A percentile compares a stretch with the other conserved stretches of the same genome.
These are phyloP conservation scores for Coemansia sp. DNA, from an alignment of 192 early-diverging fungal species.

Conservation along the genomic window DNA sequence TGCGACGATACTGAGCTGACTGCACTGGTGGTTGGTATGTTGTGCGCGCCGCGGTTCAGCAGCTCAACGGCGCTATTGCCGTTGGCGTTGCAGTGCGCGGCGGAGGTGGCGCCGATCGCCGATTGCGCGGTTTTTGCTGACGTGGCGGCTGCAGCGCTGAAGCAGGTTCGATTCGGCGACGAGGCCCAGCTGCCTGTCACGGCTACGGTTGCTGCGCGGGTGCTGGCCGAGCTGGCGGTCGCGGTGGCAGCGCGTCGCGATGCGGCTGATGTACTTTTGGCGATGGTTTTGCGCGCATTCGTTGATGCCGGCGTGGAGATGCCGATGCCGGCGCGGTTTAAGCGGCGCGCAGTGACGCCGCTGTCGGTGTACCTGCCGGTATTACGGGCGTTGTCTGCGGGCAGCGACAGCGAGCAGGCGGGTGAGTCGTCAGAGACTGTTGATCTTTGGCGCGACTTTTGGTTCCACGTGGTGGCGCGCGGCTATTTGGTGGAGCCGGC, in stretches of 20 bases:
- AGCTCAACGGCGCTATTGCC: constrained; percentile 49
- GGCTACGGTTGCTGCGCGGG: background rate
- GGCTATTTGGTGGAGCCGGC: constrained; percentile 71
- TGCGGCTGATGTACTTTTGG: constrained; percentile 30
- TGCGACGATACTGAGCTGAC: constrained; percentile 54
- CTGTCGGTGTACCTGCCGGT: constrained; percentile 61
- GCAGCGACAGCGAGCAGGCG: constrained; percentile 58
- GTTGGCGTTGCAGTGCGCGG: constrained; percentile 59
- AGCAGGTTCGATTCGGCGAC: constrained; percentile 33
- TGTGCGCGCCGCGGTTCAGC: constrained; percentile 61
- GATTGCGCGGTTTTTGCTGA: constrained; percentile 60
- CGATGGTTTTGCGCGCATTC: constrained; percentile 31
- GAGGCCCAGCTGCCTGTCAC: constrained; percentile 15
- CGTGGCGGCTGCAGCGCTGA: constrained; percentile 51
- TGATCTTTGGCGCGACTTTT: constrained; percentile 81
- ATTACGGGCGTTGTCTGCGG: constrained; percentile 60
- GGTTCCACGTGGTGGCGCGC: constrained; percentile 83
- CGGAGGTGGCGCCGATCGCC: constrained; percentile 62
- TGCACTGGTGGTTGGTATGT: constrained; percentile 63
- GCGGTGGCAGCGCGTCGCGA: constrained; percentile 20
- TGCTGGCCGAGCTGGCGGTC: constrained; percentile 33
- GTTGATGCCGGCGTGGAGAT: constrained; percentile 38
- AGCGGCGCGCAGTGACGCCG: constrained; percentile 20
- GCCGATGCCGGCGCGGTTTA: constrained; percentile 14
- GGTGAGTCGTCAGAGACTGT: constrained; percentile 63